Evolutionary conservation across 495 filamentous ascomycete genomes (phyloP).

Genomic region (Talaromyces wortmannii): DNA sequence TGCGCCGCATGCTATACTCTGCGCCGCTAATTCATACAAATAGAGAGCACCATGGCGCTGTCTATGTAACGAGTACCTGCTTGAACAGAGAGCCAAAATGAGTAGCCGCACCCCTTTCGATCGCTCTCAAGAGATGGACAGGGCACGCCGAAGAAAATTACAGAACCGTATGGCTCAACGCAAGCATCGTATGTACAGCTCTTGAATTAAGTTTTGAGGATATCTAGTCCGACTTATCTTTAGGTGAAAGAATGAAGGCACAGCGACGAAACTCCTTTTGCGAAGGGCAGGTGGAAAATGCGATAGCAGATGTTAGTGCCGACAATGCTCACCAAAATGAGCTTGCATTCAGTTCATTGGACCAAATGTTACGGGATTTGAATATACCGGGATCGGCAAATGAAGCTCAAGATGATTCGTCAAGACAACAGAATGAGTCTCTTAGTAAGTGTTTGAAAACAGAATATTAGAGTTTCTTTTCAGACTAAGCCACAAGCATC

Average conservation of each 20-base stretch:
- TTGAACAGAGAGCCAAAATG: neutral
- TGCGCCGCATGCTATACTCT: neutral
- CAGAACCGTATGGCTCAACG: conserved; percentile 1
- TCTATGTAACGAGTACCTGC: neutral
- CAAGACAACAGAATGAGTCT: no score
- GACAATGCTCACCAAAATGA: neutral
- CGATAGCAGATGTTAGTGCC: neutral
- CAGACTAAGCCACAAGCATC: no score
- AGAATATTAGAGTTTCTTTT: no score
- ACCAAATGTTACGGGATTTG: neutral
- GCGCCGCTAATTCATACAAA: neutral
- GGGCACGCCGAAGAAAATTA: neutral
- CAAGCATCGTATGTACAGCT: neutral
- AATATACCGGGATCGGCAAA: neutral
- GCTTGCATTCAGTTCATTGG: neutral
- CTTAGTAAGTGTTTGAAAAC: no score
- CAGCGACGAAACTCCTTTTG: neutral
- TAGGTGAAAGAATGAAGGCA: neutral
- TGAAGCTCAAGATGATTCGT: neutral
- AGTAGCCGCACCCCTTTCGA: neutral
- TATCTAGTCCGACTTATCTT: neutral
- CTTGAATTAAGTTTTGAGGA: neutral
- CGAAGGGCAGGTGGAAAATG: no score
- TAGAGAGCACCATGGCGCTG: neutral
- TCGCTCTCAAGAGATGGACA: neutral